Evolutionary conservation across 208 protist genomes (phyloP).

Genomic region (Vickermania spadyakhi): DNA sequence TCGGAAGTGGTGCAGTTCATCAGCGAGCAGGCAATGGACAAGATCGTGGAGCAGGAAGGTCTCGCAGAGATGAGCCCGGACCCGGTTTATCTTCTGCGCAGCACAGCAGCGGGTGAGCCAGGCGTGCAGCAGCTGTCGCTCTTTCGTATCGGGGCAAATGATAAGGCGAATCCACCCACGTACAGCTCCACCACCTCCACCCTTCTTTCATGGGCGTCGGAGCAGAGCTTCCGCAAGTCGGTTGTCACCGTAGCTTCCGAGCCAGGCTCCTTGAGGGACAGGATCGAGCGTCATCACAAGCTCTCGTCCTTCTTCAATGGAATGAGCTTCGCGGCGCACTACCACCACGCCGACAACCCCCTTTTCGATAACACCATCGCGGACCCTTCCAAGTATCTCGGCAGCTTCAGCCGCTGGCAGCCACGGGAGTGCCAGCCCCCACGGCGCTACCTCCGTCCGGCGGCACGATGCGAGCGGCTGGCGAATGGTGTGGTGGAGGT

Average conservation of each 20-base stretch:
- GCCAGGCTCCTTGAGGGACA: background rate
- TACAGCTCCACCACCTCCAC: background rate
- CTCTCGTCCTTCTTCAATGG: conserved; percentile 1
- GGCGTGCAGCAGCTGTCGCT: conserved; percentile 44
- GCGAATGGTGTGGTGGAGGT: background rate
- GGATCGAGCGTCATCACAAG: background rate
- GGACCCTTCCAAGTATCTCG: conserved; percentile 6
- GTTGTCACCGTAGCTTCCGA: background rate
- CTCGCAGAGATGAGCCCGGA: conserved; percentile 13
- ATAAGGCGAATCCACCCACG: background rate
- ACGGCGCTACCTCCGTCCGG: conserved; percentile 29
- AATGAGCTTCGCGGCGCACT: background rate
- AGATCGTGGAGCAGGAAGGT: conserved; percentile 17
- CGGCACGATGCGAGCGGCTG: background rate
- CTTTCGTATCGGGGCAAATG: conserved; percentile 11
- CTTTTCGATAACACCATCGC: background rate
- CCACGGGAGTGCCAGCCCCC: conserved; percentile 55
- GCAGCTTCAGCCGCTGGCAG: conserved; percentile 44
- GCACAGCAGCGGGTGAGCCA: conserved; percentile 34
- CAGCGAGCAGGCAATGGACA: conserved; percentile 22
- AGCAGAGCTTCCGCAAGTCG: background rate
- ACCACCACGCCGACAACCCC: background rate
- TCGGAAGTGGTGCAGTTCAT: conserved; percentile 54
- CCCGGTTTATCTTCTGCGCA: conserved; percentile 34
- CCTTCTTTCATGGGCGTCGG: background rate